phyloP scores from a whole-genome alignment of 257 asterid species.

The Solanum ossicruentum region DNA sequence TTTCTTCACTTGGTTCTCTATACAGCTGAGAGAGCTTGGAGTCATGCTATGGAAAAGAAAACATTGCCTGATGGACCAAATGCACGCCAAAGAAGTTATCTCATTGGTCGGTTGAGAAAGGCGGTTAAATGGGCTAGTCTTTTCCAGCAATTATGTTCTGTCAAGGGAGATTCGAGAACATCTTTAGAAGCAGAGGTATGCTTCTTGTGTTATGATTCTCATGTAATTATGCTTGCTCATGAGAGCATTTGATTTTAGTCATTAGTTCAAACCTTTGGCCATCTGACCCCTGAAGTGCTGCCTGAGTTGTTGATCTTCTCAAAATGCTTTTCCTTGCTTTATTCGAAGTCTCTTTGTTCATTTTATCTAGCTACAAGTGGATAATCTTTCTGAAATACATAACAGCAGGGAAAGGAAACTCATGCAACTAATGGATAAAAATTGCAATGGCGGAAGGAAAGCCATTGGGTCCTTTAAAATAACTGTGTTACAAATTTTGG shows the following conservation, averaged over 20 bases:
- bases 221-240: not conserved
- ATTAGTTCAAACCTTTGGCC: not conserved
- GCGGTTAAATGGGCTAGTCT: conserved; percentile 89
- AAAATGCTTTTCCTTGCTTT: not conserved
- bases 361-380: not conserved
- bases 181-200: conserved; percentile 95
- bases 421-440: not conserved
- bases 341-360: not conserved
- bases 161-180: conserved; percentile 90
- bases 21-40: conserved; percentile 97
- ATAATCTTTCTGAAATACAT: not conserved
- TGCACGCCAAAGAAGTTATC: conserved; percentile 87
- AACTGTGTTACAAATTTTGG: not conserved
- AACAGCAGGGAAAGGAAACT: not conserved
- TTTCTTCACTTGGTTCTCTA: conserved; percentile 87
- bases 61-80: conserved; percentile 90
- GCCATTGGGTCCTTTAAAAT: not conserved
- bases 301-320: not conserved
- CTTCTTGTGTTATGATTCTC: not conserved
- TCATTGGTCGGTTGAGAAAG: conserved; percentile 90
- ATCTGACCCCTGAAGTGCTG: not conserved
- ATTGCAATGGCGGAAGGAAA: not conserved
- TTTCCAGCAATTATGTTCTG: conserved; percentile 71
- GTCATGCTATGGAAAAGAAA: conserved; percentile 99
- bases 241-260: not conserved